phyloP scores from a whole-genome alignment of 2,329 filamentous ascomycete species.

The Arthrocladium fulminans region DNA sequence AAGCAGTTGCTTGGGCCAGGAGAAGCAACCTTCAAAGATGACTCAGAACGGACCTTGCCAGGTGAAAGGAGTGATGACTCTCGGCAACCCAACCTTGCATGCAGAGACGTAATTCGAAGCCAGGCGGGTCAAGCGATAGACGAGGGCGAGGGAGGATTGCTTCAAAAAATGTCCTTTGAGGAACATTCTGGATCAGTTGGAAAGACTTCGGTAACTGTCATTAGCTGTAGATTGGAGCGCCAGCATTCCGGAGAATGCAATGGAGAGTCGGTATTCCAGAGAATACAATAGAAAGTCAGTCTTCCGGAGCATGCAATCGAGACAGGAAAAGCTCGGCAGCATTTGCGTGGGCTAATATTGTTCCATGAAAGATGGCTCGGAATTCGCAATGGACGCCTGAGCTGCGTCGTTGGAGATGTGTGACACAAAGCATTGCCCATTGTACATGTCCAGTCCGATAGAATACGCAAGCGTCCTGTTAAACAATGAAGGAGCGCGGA shows the following conservation, averaged over 20 bases:
- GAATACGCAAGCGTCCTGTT: too few relatives aligned
- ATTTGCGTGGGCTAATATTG: too few relatives aligned
- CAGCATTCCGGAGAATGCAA: background rate
- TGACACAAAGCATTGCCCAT: too few relatives aligned
- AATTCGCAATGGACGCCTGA: too few relatives aligned
- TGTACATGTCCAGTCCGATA: too few relatives aligned
- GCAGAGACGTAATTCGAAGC: slow-evolving; percentile 17
- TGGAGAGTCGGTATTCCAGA: too few relatives aligned
- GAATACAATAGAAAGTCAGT: too few relatives aligned
- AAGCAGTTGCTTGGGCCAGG: slow-evolving; percentile 5
- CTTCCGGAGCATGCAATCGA: too few relatives aligned
- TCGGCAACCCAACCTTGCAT: slow-evolving; percentile 15
- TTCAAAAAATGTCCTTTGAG: background rate
- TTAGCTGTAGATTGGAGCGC: background rate
- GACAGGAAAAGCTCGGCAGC: too few relatives aligned
- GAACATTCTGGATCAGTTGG: background rate
- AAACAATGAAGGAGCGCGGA: too few relatives aligned
- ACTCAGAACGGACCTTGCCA: slow-evolving; percentile 16
- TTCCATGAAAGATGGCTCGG: too few relatives aligned
- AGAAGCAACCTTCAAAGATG: slow-evolving; percentile 6
- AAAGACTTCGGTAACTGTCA: background rate
- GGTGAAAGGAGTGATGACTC: slow-evolving; percentile 12
- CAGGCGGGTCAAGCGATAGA: slow-evolving; percentile 3
- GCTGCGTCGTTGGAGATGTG: too few relatives aligned
- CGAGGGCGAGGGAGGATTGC: background rate